Evolutionary conservation across 768 basidiomycete genomes (phyloP).

Genomic region (Leccinum subtestaceum): DNA sequence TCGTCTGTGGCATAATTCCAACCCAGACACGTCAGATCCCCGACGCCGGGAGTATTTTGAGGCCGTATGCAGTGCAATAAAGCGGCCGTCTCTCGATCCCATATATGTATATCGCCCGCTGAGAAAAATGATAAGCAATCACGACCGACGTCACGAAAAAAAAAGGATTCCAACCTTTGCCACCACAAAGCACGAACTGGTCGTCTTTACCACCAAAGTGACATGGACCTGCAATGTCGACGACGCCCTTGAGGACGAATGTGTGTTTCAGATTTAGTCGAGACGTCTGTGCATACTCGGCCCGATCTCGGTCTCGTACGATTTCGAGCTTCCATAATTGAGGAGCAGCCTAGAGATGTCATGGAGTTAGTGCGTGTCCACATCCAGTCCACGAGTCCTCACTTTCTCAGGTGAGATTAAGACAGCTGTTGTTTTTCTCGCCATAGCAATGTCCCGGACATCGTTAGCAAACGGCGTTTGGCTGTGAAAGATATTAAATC

Average conservation of each 20-base stretch:
- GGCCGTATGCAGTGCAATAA: constrained; percentile 68
- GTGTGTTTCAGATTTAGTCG: constrained; percentile 53
- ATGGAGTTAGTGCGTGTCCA: constrained; percentile 9
- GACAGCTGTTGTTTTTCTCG: constrained; percentile 42
- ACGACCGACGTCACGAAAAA: neutral
- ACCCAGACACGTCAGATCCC: constrained; percentile 75
- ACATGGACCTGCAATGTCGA: constrained; percentile 78
- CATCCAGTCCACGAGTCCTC: constrained; percentile 10
- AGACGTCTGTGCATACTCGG: constrained; percentile 33
- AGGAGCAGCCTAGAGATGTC: constrained; percentile 55
- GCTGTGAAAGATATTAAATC: constrained; percentile 29
- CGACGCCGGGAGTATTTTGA: constrained; percentile 45
- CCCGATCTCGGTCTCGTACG: constrained; percentile 49
- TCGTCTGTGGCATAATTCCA: constrained; percentile 68
- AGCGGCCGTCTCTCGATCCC: constrained; percentile 79
- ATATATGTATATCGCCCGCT: constrained; percentile 84
- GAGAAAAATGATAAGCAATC: constrained; percentile 2
- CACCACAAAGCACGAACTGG: constrained; percentile 74
- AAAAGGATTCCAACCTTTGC: constrained; percentile 50
- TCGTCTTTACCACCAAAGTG: constrained; percentile 82
- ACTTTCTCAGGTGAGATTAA: constrained; percentile 38
- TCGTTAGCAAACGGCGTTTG: constrained; percentile 56
- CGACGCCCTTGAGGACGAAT: constrained; percentile 63
- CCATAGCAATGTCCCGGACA: constrained; percentile 50
- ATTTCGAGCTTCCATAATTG: constrained; percentile 74